These are phyloP conservation scores for Citrullus colocynthis DNA, from an alignment of 306 rosid genomes.

Conservation along the genomic window DNA sequence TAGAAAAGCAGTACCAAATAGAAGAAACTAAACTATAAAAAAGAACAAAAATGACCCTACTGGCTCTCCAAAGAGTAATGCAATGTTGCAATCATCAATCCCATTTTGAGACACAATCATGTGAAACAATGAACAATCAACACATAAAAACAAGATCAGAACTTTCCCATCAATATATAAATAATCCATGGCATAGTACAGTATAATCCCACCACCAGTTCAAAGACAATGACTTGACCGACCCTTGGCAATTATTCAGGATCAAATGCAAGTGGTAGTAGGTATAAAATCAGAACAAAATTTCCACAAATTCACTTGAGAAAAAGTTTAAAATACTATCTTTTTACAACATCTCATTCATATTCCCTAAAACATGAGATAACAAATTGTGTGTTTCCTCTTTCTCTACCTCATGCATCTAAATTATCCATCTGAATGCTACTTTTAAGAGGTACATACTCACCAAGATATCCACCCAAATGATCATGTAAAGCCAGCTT, in stretches of 20 bases:
- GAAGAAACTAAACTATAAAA: background rate
- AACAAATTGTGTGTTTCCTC: background rate
- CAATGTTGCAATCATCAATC: background rate
- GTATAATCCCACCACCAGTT: background rate
- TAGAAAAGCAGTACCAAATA: background rate
- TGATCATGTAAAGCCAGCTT: conserved; percentile 79
- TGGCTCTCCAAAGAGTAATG: background rate
- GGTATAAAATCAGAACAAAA: background rate
- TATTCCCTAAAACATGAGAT: conserved; percentile 23
- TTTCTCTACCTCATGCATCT: conserved; percentile 35
- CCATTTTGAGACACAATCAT: background rate
- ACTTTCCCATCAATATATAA: background rate
- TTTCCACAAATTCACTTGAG: background rate
- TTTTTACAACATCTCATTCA: background rate
- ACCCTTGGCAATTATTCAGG: background rate
- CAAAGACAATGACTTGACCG: background rate
- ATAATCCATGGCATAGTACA: background rate
- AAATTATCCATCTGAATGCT: conserved; percentile 85
- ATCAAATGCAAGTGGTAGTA: background rate
- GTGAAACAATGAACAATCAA: background rate
- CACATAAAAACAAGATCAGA: background rate
- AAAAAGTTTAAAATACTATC: background rate
- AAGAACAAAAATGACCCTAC: background rate
- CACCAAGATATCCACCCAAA: conserved; percentile 95
- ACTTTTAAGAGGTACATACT: conserved; percentile 92